Evolutionary conservation across 352 stramenopile species (phyloP), one percentile per base, ranked within the genome.

Genomic region (Phytophthora rubi): DNA sequence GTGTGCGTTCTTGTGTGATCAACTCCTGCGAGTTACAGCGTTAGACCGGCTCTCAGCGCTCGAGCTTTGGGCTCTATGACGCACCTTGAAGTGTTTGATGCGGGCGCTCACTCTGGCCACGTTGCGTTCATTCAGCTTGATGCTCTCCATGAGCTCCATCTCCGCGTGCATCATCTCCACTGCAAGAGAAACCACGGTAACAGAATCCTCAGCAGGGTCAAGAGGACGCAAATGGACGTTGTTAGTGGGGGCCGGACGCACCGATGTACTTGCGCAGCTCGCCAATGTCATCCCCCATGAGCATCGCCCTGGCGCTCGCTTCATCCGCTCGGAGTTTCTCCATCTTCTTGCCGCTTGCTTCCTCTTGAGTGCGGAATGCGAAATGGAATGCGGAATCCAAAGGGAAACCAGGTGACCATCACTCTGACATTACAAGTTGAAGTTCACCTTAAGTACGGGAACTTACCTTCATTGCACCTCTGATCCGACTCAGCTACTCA

Each of bases 161-260:
- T 94, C 86, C 1, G 77, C 77, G 13, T 90, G 85, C 86, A 94
- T 93, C 85, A 94, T 87, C 18, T 86, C 83, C 58, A 93, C 86
- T 94, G 33, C 23, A 56, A 62, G 21, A n/a, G 49, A 57, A 53
- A 59, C 16, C 6, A 53, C n/a, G 2, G 37, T 55, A 6, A 71
- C 1, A 16, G 35, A 10, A 2, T 23, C 4, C 6, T 37, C 12
- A 58, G 32, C 18, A 13, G 49, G 35, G 5, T 1, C 16, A 6
- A 45, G 8, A 65, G n/a, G 44, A 9, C 7, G 16, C 12, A 56
- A 2, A 2, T n/a, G 37, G 16, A 44, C 6, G 37, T 15, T 44
- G 12, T 6, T 13, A 44, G 0, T 15, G 8, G 52, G 16, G 45
- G 23, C 4, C 23, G 62, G 15, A 70, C 76, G 33, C 45, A 93